Evolutionary conservation across 2,329 filamentous ascomycete genomes (phyloP).

Genomic region (Scytalidium lignicola): DNA sequence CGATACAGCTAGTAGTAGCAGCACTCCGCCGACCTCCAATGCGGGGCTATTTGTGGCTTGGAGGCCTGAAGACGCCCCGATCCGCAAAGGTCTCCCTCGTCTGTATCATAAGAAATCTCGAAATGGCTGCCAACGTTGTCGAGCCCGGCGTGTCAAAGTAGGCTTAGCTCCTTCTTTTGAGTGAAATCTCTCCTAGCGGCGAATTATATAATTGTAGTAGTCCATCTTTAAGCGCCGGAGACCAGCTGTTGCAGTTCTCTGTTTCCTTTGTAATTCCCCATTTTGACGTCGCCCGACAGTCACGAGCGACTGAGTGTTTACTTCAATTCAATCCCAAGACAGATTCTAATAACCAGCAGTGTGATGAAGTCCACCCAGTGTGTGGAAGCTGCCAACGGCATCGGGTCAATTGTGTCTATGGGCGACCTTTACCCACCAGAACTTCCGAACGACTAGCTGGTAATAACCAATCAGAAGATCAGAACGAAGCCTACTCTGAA

Average conservation of each 20-base stretch:
- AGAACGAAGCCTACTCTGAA: background rate
- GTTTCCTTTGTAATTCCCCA: too few species aligned
- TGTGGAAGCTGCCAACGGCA: conserved; percentile 16
- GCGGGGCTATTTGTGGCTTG: background rate
- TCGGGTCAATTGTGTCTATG: conserved; percentile 12
- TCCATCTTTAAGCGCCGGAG: too few species aligned
- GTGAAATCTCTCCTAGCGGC: background rate
- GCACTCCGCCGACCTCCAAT: background rate
- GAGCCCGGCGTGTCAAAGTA: conserved; percentile 28
- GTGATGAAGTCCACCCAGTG: conserved; percentile 18
- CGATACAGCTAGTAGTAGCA: background rate
- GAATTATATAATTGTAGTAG: conserved; percentile 8
- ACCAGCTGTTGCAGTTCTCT: background rate
- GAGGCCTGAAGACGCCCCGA: background rate
- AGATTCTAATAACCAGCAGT: conserved; percentile 7
- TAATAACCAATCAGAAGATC: background rate
- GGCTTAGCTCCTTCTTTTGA: background rate
- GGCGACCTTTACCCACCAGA: background rate
- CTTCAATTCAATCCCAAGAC: background rate
- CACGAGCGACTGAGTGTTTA: too few species aligned
- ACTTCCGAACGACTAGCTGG: background rate
- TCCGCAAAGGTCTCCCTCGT: conserved; percentile 9
- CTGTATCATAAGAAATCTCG: conserved; percentile 30
- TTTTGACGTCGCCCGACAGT: too few species aligned
- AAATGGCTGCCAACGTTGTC: conserved; percentile 26